phyloP scores from a whole-genome alignment of 2,329 filamentous ascomycete genomes.

The Penicillium sp. region DNA sequence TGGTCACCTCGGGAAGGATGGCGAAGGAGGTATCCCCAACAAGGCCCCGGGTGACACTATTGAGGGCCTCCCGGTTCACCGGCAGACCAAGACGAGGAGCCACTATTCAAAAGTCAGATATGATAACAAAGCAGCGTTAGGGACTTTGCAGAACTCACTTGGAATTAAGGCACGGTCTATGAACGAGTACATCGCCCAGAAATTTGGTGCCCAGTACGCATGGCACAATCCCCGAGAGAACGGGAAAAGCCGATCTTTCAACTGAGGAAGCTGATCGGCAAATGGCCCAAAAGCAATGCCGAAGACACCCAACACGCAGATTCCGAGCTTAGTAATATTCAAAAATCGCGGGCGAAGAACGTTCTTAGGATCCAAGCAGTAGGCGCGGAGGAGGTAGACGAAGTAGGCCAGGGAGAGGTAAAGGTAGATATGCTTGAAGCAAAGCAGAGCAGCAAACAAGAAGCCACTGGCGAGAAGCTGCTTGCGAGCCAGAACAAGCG shows the following conservation, averaged over 20 bases:
- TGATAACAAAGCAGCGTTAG: background rate
- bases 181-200: conserved; percentile 98
- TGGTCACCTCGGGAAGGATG: conserved; percentile 82
- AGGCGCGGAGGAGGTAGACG: conserved; percentile 83
- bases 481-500: conserved; percentile 77
- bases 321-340: conserved; percentile 82
- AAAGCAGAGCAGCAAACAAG: conserved; percentile 80
- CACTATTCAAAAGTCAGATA: conserved; percentile 55
- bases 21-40: conserved; percentile 95
- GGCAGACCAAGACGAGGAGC: conserved; percentile 77
- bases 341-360: conserved; percentile 73
- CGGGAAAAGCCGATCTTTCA: conserved; percentile 83
- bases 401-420: conserved; percentile 97
- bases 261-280: conserved; percentile 78
- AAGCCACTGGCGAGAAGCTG: conserved; percentile 75
- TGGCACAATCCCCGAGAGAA: conserved; percentile 94
- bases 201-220: conserved; percentile 97
- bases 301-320: conserved; percentile 70
- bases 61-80: conserved; percentile 72
- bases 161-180: conserved; percentile 79
- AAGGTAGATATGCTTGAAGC: conserved; percentile 97
- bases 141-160: conserved; percentile 49
- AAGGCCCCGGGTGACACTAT: conserved; percentile 87
- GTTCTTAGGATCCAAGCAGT: conserved; percentile 79
- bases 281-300: conserved; percentile 89